phyloP scores from a whole-genome alignment of 2,329 filamentous ascomycete species.

The Drechslerella dactyloides region DNA sequence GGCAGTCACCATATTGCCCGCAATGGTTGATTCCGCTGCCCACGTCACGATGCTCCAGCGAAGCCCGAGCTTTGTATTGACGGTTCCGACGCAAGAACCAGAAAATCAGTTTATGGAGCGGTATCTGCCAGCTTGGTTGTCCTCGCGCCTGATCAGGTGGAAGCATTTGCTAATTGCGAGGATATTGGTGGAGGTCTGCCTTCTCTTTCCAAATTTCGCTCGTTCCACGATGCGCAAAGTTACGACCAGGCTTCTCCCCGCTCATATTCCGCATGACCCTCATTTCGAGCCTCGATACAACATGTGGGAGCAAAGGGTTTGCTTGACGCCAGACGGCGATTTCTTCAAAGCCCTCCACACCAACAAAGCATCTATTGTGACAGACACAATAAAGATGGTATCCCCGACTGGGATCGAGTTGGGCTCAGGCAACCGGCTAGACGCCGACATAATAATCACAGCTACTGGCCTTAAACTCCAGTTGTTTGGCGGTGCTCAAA shows the following conservation, averaged over 20 bases:
- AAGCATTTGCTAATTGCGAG: conserved; percentile 63
- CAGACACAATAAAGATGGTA: conserved; percentile 61
- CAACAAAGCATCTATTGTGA: conserved; percentile 60
- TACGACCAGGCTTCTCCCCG: conserved; percentile 64
- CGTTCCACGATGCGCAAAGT: conserved; percentile 61
- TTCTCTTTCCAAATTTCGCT: conserved; percentile 63
- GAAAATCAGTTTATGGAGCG: conserved; percentile 58
- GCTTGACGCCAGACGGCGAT: conserved; percentile 67
- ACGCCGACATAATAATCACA: conserved; percentile 69
- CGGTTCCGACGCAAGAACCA: conserved; percentile 61
- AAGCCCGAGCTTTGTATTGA: conserved; percentile 73
- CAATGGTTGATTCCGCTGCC: conserved; percentile 68
- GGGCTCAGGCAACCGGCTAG: conserved; percentile 61
- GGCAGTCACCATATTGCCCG: conserved; percentile 76
- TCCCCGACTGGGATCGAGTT: conserved; percentile 61
- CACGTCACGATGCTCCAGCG: conserved; percentile 81
- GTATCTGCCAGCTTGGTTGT: conserved; percentile 62
- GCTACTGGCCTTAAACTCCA: conserved; percentile 68
- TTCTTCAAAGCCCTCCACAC: conserved; percentile 62
- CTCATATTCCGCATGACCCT: conserved; percentile 64
- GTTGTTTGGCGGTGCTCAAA: conserved; percentile 64
- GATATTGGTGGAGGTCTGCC: conserved; percentile 63
- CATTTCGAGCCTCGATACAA: conserved; percentile 71
- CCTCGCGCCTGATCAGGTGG: conserved; percentile 62
- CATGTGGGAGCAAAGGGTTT: conserved; percentile 77